Percentiles rank a stretch among this genome's conserved stretches.
phyloP scores from a whole-genome alignment of 2,329 filamentous ascomycete genomes.

The Lecanicillium sp. region DNA sequence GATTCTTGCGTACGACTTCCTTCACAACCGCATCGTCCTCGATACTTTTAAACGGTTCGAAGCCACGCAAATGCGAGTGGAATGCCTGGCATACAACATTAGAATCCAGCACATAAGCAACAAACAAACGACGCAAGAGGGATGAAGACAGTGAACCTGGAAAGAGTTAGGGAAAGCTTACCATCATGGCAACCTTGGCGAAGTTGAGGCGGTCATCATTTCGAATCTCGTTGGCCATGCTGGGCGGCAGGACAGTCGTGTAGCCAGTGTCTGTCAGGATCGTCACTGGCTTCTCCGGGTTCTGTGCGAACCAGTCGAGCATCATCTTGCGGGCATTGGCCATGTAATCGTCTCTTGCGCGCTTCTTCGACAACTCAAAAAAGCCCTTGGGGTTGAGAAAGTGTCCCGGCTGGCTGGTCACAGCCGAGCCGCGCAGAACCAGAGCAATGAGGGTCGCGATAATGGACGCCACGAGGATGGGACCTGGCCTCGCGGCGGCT shows the following conservation, averaged over 20 bases:
- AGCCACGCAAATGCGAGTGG: slow-evolving; percentile 11
- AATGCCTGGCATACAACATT: slow-evolving; percentile 3
- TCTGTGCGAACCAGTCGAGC: slow-evolving; percentile 7
- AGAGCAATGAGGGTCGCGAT: slow-evolving; percentile 6
- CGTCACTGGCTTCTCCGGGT: slow-evolving; percentile 6
- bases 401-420: not conserved
- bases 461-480: slow-evolving; percentile 8
- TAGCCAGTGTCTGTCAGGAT: slow-evolving; percentile 12
- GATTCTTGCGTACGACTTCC: slow-evolving; percentile 11
- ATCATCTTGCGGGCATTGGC: slow-evolving; percentile 1
- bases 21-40: slow-evolving; percentile 8
- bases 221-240: slow-evolving; percentile 14
- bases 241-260: slow-evolving; percentile 12
- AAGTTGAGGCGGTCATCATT: slow-evolving; percentile 15
- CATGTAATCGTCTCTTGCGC: slow-evolving; percentile 2
- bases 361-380: slow-evolving; percentile 2
- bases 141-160: no score
- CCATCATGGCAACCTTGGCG: slow-evolving; percentile 5
- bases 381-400: slow-evolving; percentile 7
- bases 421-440: slow-evolving; percentile 1
- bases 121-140: no score
- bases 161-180: not conserved
- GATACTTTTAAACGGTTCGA: slow-evolving; percentile 8
- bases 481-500: slow-evolving; percentile 1
- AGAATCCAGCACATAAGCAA: not conserved